Percentiles rank a stretch among this genome's conserved stretches.
Evolutionary conservation across 2,329 filamentous ascomycete genomes (phyloP).

Genomic region (Blastomyces gilchristii): DNA sequence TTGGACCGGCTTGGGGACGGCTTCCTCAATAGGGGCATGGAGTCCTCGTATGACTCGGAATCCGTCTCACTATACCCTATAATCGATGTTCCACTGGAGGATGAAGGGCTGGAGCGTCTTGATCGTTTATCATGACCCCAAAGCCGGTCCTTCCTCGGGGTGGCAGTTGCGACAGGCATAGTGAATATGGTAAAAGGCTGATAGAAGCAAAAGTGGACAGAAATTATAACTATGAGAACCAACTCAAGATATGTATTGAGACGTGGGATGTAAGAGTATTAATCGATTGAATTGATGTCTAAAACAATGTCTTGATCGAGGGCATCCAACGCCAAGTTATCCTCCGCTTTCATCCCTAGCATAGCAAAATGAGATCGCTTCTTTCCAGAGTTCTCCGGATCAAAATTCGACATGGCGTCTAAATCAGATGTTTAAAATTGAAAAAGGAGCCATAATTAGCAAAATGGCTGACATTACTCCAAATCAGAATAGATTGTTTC

Average conservation of each 20-base stretch:
- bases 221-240: background rate
- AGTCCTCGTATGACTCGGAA: background rate
- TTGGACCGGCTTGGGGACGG: background rate
- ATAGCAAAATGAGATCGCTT: background rate
- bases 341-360: background rate
- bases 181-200: background rate
- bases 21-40: background rate
- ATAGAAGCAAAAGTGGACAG: background rate
- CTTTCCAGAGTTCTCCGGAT: background rate
- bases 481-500: background rate
- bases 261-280: background rate
- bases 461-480: background rate
- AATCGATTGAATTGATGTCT: background rate
- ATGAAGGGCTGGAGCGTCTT: background rate
- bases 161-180: background rate
- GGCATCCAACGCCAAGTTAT: background rate
- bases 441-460: background rate
- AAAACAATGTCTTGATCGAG: background rate
- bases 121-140: background rate
- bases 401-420: background rate
- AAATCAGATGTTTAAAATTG: background rate
- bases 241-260: background rate
- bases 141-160: background rate
- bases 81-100: background rate
- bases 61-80: background rate